Evolutionary conservation across 257 asterid species (phyloP), one percentile per base, ranked within the genome.

Genomic region (Petunia axillaris): DNA sequence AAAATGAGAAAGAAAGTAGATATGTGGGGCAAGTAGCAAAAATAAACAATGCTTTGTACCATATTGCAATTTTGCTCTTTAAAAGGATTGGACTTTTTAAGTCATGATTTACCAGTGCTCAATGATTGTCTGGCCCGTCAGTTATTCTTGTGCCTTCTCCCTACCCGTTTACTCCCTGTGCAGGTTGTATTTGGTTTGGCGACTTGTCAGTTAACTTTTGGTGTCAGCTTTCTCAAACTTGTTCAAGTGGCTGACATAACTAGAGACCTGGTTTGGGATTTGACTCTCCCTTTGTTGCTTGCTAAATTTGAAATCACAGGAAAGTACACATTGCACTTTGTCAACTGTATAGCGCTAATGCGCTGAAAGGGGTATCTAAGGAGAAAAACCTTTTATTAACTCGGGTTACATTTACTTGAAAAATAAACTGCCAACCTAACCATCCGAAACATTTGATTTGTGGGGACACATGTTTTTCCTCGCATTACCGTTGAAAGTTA

Each of bases 61-160:
- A 63, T 74, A 77, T 79, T 25, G 55, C 81, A 84, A 79, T 85
- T 79, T 82, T 85, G 85, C 15, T 65, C 41, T 15, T 15, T 50
- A 43, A 65, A 38, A 53, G 35, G 48, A 39, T 64, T 50, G 37
- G 48, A 75, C 37, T 35, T 48, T 3, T 11, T 25, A 73, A 73
- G 46, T 50, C 35, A 35, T 50, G 5, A 2, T 10, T 73, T 73
- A 9, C 62, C 14, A 35, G 7, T 73, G 77, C 59, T 71, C 35
- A 0, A 4, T 1, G 11, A 10, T 67, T 66, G 77, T 53, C 54
- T 53, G 10, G 37, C 39, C 58, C 37, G 58, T 54, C 5, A 13
- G n/a, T 52, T 25, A 7, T 16, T 13, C 36, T 6, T 38, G 41
- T 70, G n/a, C 48, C n/a, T 16, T 70, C 16, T 70, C 59, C 55